Evolutionary conservation across 495 filamentous ascomycete species (phyloP), one percentile per base, ranked within the genome.

Genomic region (Annulohypoxylon nitens): DNA sequence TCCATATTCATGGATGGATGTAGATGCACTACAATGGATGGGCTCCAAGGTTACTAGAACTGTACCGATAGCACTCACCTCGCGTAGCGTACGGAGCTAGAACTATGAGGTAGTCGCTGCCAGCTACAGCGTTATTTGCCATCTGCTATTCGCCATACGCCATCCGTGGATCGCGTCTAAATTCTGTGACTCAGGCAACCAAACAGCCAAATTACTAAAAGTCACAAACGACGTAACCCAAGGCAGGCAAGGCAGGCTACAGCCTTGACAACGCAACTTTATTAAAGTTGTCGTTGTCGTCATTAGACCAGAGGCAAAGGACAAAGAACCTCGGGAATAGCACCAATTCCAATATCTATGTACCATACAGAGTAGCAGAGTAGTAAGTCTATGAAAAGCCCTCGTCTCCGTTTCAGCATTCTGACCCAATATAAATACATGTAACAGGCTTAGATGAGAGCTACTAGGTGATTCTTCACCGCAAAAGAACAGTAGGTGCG

Each of bases 181-280:
- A 25, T 20, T 64, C 12, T 66, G 61, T 64, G 61, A 64, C 61
- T 64, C 61, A 64, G 41, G 61, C 48, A 69, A 39, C 14, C 11
- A 37, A 11, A 26, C 10, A 25, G 11, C 47, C 25, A 51, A 11
- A 57, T 36, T 36, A 23, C 20, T 36, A 10, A 36, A 10, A 12
- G 39, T 14, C 4, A 11, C 37, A 41, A 20, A 10, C 26, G 53
- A 62, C 59, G 14, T 36, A 51, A 25, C 34, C 34, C 37, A 10
- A 10, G 37, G 37, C 10, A 33, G 30, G 54, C 37, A 10, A 10
- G 37, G 37, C 10, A 33, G 30, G 54, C 34, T 58, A 26, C 34
- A 58, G 4, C n/a, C 6, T 26, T 58, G 55, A 41, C 16, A 59
- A 34, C 26, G 55, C 55, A 26, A 5, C 18, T 36, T 59, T 10